phyloP scores from a whole-genome alignment of 257 asterid genomes.

The Ilex asprella region DNA sequence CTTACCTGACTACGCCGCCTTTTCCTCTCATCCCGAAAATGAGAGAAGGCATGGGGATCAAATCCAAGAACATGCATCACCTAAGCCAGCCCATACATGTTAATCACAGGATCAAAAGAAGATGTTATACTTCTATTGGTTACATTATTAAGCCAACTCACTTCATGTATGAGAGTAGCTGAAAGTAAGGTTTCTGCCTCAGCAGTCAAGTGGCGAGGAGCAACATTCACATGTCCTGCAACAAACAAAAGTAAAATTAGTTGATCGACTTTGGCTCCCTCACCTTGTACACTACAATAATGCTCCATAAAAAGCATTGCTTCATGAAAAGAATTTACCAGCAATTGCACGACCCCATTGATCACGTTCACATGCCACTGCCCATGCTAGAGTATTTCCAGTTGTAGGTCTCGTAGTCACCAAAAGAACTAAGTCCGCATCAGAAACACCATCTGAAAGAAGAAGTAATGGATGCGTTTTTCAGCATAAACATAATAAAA shows the following conservation, averaged over 20 bases:
- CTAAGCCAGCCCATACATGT: constrained; percentile 20
- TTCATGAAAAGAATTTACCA: constrained; percentile 38
- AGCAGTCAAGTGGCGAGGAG: constrained; percentile 98
- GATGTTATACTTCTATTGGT: background rate
- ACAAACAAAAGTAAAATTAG: constrained; percentile 4
- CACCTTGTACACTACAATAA: background rate
- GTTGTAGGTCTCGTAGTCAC: constrained; percentile 96
- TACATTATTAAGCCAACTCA: constrained; percentile 21
- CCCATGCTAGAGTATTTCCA: constrained; percentile 96
- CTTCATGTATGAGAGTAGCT: constrained; percentile 90
- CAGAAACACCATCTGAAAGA: constrained; percentile 72
- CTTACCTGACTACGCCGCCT: constrained; percentile 37
- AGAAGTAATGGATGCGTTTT: background rate
- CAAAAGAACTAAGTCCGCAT: constrained; percentile 91
- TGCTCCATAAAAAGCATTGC: background rate
- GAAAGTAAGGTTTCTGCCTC: constrained; percentile 93
- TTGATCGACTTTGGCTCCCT: constrained; percentile 1
- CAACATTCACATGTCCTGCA: constrained; percentile 96
- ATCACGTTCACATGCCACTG: constrained; percentile 98
- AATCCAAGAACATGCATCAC: constrained; percentile 97
- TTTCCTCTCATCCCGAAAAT: constrained; percentile 70
- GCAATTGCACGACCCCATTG: constrained; percentile 99
- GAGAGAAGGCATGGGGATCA: constrained; percentile 96
- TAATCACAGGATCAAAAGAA: background rate
- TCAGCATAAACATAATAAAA: background rate